Evolutionary conservation across 179 eudicot species (phyloP), one percentile per base, ranked within the genome.

Genomic region (Silene noctiflora): DNA sequence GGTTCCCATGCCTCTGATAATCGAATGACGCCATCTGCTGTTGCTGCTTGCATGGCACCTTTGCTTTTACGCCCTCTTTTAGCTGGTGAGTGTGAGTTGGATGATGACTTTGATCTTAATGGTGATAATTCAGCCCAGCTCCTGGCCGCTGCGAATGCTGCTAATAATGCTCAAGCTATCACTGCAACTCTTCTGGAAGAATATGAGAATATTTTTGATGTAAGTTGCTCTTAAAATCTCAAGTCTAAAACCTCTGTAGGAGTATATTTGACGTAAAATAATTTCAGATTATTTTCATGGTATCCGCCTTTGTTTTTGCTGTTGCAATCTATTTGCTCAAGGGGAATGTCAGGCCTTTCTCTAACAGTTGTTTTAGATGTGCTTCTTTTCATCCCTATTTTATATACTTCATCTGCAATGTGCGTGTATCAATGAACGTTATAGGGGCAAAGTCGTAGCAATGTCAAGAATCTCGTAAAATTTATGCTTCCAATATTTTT

Each of bases 41-140:
- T 95, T 81, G 98, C 99, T 83, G 97, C 97, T 84, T 95, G 99
- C 83, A 95, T 95, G 99, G 99, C 99, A 68, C 99, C 99, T 66
- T 91, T 96, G 83, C 98, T 96, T 79, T 76, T 96, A 72, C 96
- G 98, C 31, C 99, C 99, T 76, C 99, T 96, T 83, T 82, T 96
- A 78, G 98, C 99, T 14, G 99, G 97, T 78, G 99, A 95, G 83
- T 95, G 99, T 80, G 99, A 93, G 79, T 70, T 89, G 81, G 97
- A 93, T 75, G 99, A 95, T 79, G 97, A 91, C 84, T 91, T 89
- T 81, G 96, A 93, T 73, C 77, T 76, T 66, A 90, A 88, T 67
- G 94, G 92, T 88, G 99, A 96, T 70, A 93, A 86, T 84, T 91
- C 98, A 66, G 99, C 97, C 27, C 99, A 93, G 83, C 97, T 96